Evolutionary conservation across 2,329 filamentous ascomycete species (phyloP), one percentile per base, ranked within the genome.

Genomic region (Calonectria henricotiae): DNA sequence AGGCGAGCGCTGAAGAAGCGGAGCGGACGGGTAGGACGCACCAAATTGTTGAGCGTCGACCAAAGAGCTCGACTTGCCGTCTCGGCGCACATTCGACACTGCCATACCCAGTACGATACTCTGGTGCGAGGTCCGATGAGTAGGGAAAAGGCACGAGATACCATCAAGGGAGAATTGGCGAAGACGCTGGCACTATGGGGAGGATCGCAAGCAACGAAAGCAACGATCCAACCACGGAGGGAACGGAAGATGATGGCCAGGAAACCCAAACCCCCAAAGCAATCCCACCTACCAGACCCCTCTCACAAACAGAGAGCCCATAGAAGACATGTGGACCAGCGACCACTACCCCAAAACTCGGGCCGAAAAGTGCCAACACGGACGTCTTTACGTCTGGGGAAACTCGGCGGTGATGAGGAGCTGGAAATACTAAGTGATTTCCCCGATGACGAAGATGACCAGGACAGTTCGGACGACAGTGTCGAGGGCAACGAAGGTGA

Each of bases 1-100:
- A 62, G 47, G 27, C 55, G 62, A 35, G 67, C 67, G 13, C 27
- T 69, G 8, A 9, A 62, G 44, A 69, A 69, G 35, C 51, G 67
- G 23, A 69, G 62, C 35, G 62, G 67, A 20, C 62, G 67, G 11
- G 67, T 69, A 11, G 67, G 67, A 5, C 62, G 67, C 27, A 65
- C 67, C 37, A 25, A 41, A 25, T 20, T 51, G 35, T n/a, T 69
- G 44, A 5, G 11, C 20, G n/a, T 69, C 6, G 37, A 69, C 7
- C 44, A 65, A n/a, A 69, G 23, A 27, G 67, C 58, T 13, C 39
- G 32, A 17, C 47, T 55, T 32, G 67, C 67, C 13, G 54, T 69
- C 17, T 11, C 44, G 17, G 67, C 67, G 17, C 67, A 69, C 44
- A 43, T 69, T 23, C 44, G 67, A 11, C 67, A 69, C 47, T 65